These are phyloP conservation scores for Adansonia rubrostipa DNA, from an alignment of 441 rosid species.

Conservation along the genomic window DNA sequence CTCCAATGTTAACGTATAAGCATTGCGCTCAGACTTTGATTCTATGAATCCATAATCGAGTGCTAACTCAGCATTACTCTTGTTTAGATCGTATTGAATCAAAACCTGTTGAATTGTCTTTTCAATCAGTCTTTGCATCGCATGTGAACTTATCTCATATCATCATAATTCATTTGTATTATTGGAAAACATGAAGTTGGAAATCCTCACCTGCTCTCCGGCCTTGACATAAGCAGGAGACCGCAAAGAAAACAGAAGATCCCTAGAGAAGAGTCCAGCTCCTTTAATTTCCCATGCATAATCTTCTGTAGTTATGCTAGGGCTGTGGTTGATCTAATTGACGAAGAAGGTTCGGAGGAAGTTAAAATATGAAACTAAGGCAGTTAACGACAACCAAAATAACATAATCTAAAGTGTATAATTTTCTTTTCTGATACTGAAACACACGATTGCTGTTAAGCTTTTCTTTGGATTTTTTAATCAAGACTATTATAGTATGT, in stretches of 20 bases:
- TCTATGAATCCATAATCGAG: constrained; percentile 91
- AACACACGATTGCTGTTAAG: not conserved
- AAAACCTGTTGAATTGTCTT: constrained; percentile 57
- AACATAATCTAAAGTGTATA: constrained; percentile 12
- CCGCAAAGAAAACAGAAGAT: constrained; percentile 79
- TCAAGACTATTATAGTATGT: not conserved
- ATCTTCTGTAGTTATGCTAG: constrained; percentile 75
- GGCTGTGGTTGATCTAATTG: constrained; percentile 82
- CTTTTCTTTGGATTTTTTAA: not conserved
- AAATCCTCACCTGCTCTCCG: constrained; percentile 77
- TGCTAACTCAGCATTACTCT: constrained; percentile 91
- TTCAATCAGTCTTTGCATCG: not conserved
- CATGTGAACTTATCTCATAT: constrained; percentile 3
- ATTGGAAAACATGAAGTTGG: constrained; percentile 23
- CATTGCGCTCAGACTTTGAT: constrained; percentile 60
- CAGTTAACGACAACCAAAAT: not conserved
- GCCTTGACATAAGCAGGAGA: constrained; percentile 80
- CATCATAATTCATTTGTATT: constrained; percentile 2
- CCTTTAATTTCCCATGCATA: constrained; percentile 92
- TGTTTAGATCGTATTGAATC: constrained; percentile 80
- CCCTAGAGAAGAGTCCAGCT: constrained; percentile 86
- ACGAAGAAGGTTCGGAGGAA: constrained; percentile 31
- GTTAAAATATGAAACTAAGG: constrained; percentile 27
- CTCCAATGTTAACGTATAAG: constrained; percentile 72
- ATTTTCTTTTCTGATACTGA: not conserved